phyloP scores from a whole-genome alignment of 257 asterid species.

The Ehretia macrophylla region DNA sequence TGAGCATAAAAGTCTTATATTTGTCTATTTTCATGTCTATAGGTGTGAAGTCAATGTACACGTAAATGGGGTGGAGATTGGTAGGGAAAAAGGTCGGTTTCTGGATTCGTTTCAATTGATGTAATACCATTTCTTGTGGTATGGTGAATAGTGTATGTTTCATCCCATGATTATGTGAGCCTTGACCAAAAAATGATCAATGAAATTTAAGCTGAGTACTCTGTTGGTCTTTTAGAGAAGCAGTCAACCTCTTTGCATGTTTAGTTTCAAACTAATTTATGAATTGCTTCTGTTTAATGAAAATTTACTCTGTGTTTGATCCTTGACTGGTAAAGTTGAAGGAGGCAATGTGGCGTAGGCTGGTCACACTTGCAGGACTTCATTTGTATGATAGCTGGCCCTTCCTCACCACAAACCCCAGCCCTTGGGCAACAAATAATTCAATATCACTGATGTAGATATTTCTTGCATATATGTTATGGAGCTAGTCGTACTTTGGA shows the following conservation, averaged over 20 bases:
- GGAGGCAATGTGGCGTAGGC: too few relatives aligned
- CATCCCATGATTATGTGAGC: background rate
- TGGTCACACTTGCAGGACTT: too few relatives aligned
- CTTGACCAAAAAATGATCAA: background rate
- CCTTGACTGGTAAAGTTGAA: too few relatives aligned
- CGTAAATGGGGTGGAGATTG: slow-evolving; percentile 77
- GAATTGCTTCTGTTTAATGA: background rate
- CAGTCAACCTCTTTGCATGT: background rate
- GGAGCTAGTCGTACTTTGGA: too few relatives aligned
- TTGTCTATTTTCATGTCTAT: slow-evolving; percentile 1
- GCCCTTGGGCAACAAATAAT: too few relatives aligned
- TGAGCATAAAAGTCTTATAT: too few relatives aligned
- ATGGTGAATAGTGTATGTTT: background rate
- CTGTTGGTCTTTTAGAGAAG: background rate
- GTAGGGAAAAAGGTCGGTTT: slow-evolving; percentile 54
- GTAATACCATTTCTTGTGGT: slow-evolving; percentile 1
- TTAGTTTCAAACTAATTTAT: background rate
- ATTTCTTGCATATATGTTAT: too few relatives aligned
- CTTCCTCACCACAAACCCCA: too few relatives aligned
- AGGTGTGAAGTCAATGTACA: slow-evolving; percentile 21
- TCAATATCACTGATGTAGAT: too few relatives aligned
- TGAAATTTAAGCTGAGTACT: background rate
- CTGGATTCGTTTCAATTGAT: background rate
- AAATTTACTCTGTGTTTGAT: too few relatives aligned
- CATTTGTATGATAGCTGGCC: too few relatives aligned